A percentile compares a stretch with the other conserved stretches of the same genome.
phyloP scores from a whole-genome alignment of 176 grass and related monocot species.

The Leersia perrieri region DNA sequence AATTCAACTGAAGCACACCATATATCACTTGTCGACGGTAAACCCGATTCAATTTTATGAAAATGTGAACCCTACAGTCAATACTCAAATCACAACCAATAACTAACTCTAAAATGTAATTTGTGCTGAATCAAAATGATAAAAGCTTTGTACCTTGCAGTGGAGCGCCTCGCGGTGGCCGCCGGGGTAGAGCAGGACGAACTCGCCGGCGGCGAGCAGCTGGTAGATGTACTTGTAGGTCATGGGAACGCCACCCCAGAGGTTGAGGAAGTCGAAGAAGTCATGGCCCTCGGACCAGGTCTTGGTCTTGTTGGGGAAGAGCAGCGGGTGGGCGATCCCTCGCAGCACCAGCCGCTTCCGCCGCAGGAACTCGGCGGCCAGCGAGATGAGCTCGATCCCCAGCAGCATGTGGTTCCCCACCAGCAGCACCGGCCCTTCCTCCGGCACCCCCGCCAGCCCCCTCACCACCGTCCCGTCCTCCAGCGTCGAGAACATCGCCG shows the following conservation, averaged over 20 bases:
- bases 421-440: conserved; percentile 57
- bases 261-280: conserved; percentile 62
- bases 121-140: too few relatives aligned
- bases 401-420: conserved; percentile 81
- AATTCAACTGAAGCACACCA: too few relatives aligned
- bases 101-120: too few relatives aligned
- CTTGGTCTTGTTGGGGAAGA: conserved; percentile 42
- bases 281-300: conserved; percentile 50
- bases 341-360: conserved; percentile 44
- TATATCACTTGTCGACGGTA: too few relatives aligned
- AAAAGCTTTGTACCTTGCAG: conserved; percentile 35
- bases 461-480: conserved; percentile 43
- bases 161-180: conserved; percentile 63
- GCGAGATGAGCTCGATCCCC: conserved; percentile 62
- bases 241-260: conserved; percentile 64
- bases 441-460: conserved; percentile 51
- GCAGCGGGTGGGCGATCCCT: conserved; percentile 51
- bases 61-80: too few relatives aligned
- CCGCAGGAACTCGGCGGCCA: conserved; percentile 46
- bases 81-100: too few relatives aligned
- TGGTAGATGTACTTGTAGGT: conserved; percentile 43
- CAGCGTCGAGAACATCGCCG: conserved; percentile 67
- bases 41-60: too few relatives aligned
- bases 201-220: conserved; percentile 50
- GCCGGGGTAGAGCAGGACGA: conserved; percentile 74